Percentiles rank a stretch among this genome's conserved stretches.
These are phyloP conservation scores for Cyclotella sp. DNA, from an alignment of 108 stramenopile species.

Conservation along the genomic window DNA sequence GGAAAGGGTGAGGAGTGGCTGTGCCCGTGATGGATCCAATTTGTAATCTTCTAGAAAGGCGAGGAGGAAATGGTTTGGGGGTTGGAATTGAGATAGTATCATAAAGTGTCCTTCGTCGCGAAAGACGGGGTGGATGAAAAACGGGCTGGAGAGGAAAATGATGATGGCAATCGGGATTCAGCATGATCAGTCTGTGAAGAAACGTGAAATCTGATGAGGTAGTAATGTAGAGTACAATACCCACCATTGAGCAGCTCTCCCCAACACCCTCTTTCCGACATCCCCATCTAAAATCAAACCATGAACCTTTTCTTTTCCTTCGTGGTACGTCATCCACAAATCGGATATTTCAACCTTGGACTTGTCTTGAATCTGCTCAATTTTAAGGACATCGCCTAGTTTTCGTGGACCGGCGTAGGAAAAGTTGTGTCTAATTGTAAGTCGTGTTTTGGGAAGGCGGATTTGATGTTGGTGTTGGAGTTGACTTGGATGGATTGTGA, in stretches of 20 bases:
- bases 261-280: conserved; percentile 56
- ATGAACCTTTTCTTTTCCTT: conserved; percentile 64
- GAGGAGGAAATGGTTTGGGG: conserved; percentile 75
- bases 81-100: conserved; percentile 81
- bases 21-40: conserved; percentile 80
- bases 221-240: conserved; percentile 7
- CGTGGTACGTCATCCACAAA: conserved; percentile 84
- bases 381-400: conserved; percentile 78
- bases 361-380: conserved; percentile 69
- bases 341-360: conserved; percentile 68
- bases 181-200: no score
- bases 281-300: conserved; percentile 53
- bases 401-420: conserved; percentile 66
- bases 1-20: conserved; percentile 79
- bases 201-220: no score
- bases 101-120: conserved; percentile 85
- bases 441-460: not conserved
- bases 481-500: not conserved
- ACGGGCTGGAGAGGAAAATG: conserved; percentile 53
- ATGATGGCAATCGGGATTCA: not conserved
- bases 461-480: not conserved
- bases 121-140: conserved; percentile 87
- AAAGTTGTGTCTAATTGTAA: conserved; percentile 36
- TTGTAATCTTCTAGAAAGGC: conserved; percentile 88
- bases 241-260: conserved; percentile 58